phyloP scores from a whole-genome alignment of 306 rosid species.

The Casuarina equisetifolia region DNA sequence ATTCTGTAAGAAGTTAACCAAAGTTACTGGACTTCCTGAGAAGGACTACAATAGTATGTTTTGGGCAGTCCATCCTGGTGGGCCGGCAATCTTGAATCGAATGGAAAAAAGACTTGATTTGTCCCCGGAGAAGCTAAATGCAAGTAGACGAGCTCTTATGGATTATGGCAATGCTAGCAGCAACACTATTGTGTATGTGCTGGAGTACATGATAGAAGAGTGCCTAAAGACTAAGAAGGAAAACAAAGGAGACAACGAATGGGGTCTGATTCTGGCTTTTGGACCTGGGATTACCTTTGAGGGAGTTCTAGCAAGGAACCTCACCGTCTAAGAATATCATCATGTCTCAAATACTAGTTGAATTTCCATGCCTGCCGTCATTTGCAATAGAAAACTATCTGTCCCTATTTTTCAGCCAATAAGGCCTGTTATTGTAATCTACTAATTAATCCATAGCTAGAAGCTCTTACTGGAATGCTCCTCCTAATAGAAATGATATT shows the following conservation, averaged over 20 bases:
- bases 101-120: slow-evolving; percentile 77
- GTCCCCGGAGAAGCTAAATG: slow-evolving; percentile 68
- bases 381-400: not conserved
- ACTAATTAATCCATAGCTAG: not conserved
- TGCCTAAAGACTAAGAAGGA: slow-evolving; percentile 44
- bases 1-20: slow-evolving; percentile 64
- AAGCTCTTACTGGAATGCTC: not conserved
- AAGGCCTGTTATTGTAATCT: not conserved
- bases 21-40: slow-evolving; percentile 40
- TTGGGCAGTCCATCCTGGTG: slow-evolving; percentile 95
- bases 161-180: slow-evolving; percentile 94
- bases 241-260: slow-evolving; percentile 45
- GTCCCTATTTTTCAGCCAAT: not conserved
- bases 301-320: slow-evolving; percentile 83
- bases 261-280: slow-evolving; percentile 92
- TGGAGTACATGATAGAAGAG: slow-evolving; percentile 85
- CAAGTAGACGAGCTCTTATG: slow-evolving; percentile 73
- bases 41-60: slow-evolving; percentile 66
- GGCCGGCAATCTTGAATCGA: slow-evolving; percentile 84
- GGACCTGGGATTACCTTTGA: slow-evolving; percentile 94
- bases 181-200: slow-evolving; percentile 78
- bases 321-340: slow-evolving; percentile 29
- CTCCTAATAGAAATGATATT: not conserved
- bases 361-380: not conserved
- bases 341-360: not conserved